These are phyloP conservation scores for Boletus patriciae DNA, from an alignment of 768 basidiomycete genomes.

Conservation along the genomic window DNA sequence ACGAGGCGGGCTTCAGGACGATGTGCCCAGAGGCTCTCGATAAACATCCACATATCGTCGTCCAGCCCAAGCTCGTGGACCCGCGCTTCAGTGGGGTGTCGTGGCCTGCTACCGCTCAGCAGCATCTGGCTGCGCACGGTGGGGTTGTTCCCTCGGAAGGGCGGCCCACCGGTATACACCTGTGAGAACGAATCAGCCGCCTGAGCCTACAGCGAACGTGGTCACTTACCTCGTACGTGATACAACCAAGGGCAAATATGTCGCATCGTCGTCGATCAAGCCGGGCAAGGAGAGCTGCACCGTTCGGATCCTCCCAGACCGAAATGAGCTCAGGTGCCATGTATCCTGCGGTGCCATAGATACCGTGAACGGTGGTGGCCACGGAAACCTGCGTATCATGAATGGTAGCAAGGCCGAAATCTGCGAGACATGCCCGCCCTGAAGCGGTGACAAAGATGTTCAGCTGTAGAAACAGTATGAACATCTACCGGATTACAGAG, in stretches of 20 bases:
- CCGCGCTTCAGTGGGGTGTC: conserved; percentile 16
- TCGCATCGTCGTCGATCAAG: conserved; percentile 33
- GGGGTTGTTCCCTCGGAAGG: conserved; percentile 22
- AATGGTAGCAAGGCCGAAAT: conserved; percentile 30
- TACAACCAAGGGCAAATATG: conserved; percentile 37
- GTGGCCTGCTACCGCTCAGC: conserved; percentile 14
- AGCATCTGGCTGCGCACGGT: conserved; percentile 18
- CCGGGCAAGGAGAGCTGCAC: conserved; percentile 8
- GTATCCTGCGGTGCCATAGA: conserved; percentile 27
- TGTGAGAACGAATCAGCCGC: conserved; percentile 3
- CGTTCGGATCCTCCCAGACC: conserved; percentile 5
- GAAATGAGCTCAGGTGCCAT: conserved; percentile 31
- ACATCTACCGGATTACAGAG: not conserved
- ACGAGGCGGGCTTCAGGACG: conserved; percentile 29
- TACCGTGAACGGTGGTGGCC: conserved; percentile 12
- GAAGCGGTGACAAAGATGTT: conserved; percentile 32
- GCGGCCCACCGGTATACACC: conserved; percentile 31
- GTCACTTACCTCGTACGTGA: conserved; percentile 34
- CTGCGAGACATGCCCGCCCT: conserved; percentile 32
- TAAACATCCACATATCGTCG: conserved; percentile 33
- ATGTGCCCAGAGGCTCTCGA: conserved; percentile 29
- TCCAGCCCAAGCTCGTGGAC: conserved; percentile 25
- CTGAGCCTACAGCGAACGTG: not conserved
- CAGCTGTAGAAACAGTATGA: conserved; percentile 15
- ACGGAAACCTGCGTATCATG: conserved; percentile 19